Conservation (phyloP, 768 basidiomycete species). For the Russula emetica region DNA sequence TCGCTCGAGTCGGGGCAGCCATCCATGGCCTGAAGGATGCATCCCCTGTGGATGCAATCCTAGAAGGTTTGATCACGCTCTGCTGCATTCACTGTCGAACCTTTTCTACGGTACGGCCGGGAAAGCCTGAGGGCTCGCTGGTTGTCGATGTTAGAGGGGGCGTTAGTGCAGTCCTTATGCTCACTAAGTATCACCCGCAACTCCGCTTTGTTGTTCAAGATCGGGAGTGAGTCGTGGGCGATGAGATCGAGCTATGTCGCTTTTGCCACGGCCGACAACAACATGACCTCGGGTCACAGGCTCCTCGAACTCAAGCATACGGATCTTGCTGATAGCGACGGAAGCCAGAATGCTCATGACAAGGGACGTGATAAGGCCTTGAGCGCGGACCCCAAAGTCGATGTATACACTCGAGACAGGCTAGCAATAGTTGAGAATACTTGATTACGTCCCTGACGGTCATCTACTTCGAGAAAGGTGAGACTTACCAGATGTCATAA, state of each 20-base stretch:
- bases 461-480: background rate
- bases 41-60: too few relatives aligned
- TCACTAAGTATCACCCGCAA: background rate
- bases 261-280: conserved; percentile 66
- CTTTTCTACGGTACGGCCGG: conserved; percentile 1
- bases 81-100: background rate
- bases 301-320: conserved; percentile 77
- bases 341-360: conserved; percentile 97
- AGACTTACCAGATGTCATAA: conserved; percentile 73
- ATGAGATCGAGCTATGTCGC: conserved; percentile 1
- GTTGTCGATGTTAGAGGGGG: conserved; percentile 21
- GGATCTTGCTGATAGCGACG: conserved; percentile 87
- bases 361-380: conserved; percentile 80
- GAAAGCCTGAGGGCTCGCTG: conserved; percentile 4
- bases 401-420: conserved; percentile 82
- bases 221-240: background rate
- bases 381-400: conserved; percentile 65
- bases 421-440: conserved; percentile 91
- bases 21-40: too few relatives aligned
- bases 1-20: too few relatives aligned
- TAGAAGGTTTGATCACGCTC: too few relatives aligned
- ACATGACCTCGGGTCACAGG: conserved; percentile 81
- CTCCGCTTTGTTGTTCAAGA: conserved; percentile 20
- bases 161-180: conserved; percentile 11
- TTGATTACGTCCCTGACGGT: background rate